Evolutionary conservation across 2,329 filamentous ascomycete species (phyloP).

Genomic region (Fusarium sp.): DNA sequence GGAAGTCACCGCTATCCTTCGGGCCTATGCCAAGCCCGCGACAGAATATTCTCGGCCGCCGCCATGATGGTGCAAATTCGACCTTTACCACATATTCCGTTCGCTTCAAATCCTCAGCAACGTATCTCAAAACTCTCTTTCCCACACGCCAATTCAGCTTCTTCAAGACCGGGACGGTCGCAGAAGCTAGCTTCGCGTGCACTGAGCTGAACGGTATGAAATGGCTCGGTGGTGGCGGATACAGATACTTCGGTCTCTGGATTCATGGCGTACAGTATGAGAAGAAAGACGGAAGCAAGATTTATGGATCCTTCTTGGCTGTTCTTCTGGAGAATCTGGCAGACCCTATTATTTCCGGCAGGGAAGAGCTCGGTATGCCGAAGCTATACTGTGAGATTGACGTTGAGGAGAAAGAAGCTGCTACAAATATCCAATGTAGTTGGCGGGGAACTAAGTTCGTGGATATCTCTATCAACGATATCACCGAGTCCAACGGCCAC

Average conservation of each 20-base stretch:
- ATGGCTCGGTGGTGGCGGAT: conserved; percentile 71
- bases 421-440: conserved; percentile 5
- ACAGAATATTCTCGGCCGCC: conserved; percentile 20
- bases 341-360: conserved; percentile 69
- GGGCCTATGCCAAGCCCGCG: conserved; percentile 41
- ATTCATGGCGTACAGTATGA: conserved; percentile 70
- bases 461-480: conserved; percentile 7
- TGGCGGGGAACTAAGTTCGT: conserved; percentile 32
- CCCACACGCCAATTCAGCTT: conserved; percentile 57
- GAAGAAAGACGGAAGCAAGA: conserved; percentile 58
- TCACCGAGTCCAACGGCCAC: neutral
- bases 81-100: conserved; percentile 59
- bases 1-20: conserved; percentile 40
- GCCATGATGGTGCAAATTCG: conserved; percentile 25
- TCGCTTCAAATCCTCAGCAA: conserved; percentile 62
- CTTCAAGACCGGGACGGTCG: conserved; percentile 56
- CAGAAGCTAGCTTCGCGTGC: conserved; percentile 55
- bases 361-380: conserved; percentile 71
- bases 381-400: conserved; percentile 67
- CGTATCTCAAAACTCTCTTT: conserved; percentile 61
- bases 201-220: conserved; percentile 62
- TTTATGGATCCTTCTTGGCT: conserved; percentile 65
- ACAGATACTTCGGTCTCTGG: conserved; percentile 68
- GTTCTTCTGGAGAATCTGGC: conserved; percentile 68
- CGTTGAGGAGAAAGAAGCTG: conserved; percentile 36